Evolutionary conservation across 164 flowering plant species (phyloP), one percentile per base, ranked within the genome.

Genomic region (Cinnamomum micranthum): DNA sequence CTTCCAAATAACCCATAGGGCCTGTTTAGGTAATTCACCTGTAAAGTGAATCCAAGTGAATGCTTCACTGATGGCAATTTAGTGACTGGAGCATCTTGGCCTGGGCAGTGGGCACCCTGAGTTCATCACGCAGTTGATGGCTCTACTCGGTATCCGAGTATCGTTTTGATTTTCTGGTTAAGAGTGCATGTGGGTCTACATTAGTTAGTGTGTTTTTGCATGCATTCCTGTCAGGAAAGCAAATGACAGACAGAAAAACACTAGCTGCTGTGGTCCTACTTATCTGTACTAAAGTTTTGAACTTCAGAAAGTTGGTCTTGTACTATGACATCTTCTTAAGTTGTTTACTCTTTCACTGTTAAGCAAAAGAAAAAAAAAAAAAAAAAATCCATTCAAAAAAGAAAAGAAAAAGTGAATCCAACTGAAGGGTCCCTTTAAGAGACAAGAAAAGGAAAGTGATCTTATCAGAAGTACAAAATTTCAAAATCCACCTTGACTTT

Each of bases 31-130:
- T 31, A 31, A 31, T 31, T 31, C 35, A 31, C 35, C 35, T 31
- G 35, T 31, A 31, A 31, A 31, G 35, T 31, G 35, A 31, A 31
- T 31, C 35, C 35, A 31, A 31, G 35, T 31, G 35, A 31, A 31
- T 94, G 97, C 85, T 96, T 89, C 81, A 93, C 97, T 6, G 99
- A 93, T 79, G 93, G 93, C 65, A 95, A 93, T 82, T 76, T 95
- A 83, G 99, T 95, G 71, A 93, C 98, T 51, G 99, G 97, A 80
- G 99, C 99, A 59, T 97, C 98, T 50, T 94, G 99, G 98, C 98
- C 97, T 5, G 98, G 91, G 33, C 33, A 31, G 33, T 31, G 33
- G 33, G 2, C 98, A 94, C 75, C 99, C 98, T 3, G 89, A 94
- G 82, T 94, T 96, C 77, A 77, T 96, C 28, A 84, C 97, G 70